phyloP scores from a whole-genome alignment of 352 stramenopile genomes.

The Globisporangium irregulare region DNA sequence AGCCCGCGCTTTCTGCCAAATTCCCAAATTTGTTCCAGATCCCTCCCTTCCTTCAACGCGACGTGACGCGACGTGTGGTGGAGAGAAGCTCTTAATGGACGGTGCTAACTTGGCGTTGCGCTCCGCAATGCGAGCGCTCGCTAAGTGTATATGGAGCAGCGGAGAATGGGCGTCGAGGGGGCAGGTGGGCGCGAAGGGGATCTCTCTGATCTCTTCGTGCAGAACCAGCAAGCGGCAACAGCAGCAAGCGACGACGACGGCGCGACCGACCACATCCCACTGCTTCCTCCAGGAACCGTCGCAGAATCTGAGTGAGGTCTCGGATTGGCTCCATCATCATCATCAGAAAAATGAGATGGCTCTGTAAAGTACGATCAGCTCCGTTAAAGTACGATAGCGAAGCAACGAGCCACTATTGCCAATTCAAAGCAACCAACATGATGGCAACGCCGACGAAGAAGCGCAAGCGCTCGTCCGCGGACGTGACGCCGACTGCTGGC shows the following conservation, averaged over 20 bases:
- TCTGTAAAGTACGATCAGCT: not conserved
- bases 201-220: not conserved
- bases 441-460: not conserved
- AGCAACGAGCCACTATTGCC: no score
- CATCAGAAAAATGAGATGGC: not conserved
- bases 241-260: not conserved
- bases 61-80: not conserved
- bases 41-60: not conserved
- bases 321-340: not conserved
- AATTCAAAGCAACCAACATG: not conserved
- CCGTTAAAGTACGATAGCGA: not conserved
- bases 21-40: not conserved
- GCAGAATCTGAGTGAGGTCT: not conserved
- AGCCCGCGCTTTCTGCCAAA: not conserved
- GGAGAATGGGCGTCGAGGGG: not conserved
- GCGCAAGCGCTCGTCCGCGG: constrained; percentile 1
- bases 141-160: not conserved
- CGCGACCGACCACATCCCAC: not conserved
- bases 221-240: not conserved
- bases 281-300: not conserved
- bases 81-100: not conserved
- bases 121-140: not conserved
- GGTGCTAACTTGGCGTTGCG: not conserved
- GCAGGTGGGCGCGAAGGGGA: not conserved
- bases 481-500: not conserved